Percentiles rank a stretch among this genome's conserved stretches.
Evolutionary conservation across 805 yeast species (phyloP).

Genomic region (Schwanniomyces polymorphus): DNA sequence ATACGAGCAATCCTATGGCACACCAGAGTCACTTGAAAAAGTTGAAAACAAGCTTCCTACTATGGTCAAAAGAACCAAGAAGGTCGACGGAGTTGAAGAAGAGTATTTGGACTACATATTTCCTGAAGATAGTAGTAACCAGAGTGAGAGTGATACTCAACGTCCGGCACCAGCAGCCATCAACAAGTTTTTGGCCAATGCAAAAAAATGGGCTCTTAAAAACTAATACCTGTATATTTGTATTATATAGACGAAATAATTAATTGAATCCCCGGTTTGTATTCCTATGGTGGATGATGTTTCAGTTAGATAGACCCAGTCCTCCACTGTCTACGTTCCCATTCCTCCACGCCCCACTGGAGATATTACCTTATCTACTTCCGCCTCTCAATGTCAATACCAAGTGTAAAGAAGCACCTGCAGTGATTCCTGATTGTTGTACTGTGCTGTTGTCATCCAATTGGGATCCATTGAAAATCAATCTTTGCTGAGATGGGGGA

Average conservation of each 20-base stretch:
- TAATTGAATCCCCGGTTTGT: not conserved
- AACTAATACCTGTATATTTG: not conserved
- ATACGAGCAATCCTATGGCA: slow-evolving; percentile 69
- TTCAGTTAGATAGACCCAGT: not conserved
- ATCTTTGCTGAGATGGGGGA: slow-evolving; percentile 93
- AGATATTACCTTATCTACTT: slow-evolving; percentile 1
- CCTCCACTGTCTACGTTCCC: not conserved
- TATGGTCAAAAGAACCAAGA: slow-evolving; percentile 45
- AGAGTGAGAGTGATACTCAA: slow-evolving; percentile 15
- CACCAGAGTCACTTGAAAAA: slow-evolving; percentile 26
- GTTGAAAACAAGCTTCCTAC: slow-evolving; percentile 55
- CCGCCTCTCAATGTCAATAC: slow-evolving; percentile 96
- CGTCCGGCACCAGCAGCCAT: slow-evolving; percentile 21
- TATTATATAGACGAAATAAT: not conserved
- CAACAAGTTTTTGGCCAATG: slow-evolving; percentile 42
- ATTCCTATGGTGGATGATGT: not conserved
- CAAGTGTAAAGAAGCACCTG: slow-evolving; percentile 86
- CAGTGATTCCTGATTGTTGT: slow-evolving; percentile 68
- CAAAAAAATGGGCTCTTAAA: slow-evolving; percentile 25
- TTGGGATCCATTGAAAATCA: slow-evolving; percentile 88
- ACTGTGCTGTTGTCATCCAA: slow-evolving; percentile 82
- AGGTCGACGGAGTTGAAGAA: slow-evolving; percentile 47
- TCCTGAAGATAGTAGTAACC: slow-evolving; percentile 50
- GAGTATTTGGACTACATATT: slow-evolving; percentile 64
- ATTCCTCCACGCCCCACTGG: not conserved